phyloP scores from a whole-genome alignment of 2,329 filamentous ascomycete genomes.

The Fusarium nygamai region DNA sequence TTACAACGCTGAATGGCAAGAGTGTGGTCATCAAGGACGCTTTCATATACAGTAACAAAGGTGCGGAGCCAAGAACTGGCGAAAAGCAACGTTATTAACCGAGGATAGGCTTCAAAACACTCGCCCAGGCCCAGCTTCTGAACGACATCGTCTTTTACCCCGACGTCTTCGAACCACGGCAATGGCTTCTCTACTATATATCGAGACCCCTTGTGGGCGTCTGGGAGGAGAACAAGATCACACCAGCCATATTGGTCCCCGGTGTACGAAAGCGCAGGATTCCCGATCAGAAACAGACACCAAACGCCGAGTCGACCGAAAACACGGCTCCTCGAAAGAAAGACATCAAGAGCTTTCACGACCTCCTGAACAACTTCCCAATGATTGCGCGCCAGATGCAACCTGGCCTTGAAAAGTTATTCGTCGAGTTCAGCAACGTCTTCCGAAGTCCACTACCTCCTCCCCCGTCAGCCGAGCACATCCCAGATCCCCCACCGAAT shows the following conservation, averaged over 20 bases:
- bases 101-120: conserved; percentile 81
- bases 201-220: conserved; percentile 86
- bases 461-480: conserved; percentile 70
- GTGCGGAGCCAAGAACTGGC: conserved; percentile 54
- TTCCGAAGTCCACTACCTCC: conserved; percentile 87
- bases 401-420: conserved; percentile 85
- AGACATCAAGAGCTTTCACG: conserved; percentile 89
- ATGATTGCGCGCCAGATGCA: conserved; percentile 98
- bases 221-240: conserved; percentile 79
- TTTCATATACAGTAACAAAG: conserved; percentile 95
- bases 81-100: conserved; percentile 36
- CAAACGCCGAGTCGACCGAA: conserved; percentile 54
- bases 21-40: conserved; percentile 95
- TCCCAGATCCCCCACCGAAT: conserved; percentile 67
- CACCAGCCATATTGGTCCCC: conserved; percentile 69
- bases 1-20: conserved; percentile 89
- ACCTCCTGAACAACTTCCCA: conserved; percentile 89
- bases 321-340: conserved; percentile 72
- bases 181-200: conserved; percentile 98
- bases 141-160: conserved; percentile 88
- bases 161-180: conserved; percentile 86
- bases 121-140: conserved; percentile 89
- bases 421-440: conserved; percentile 86
- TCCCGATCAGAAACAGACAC: conserved; percentile 50
- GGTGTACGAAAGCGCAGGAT: conserved; percentile 53